Evolutionary conservation across 2,329 filamentous ascomycete species (phyloP).

Genomic region (Sporothrix globosa): DNA sequence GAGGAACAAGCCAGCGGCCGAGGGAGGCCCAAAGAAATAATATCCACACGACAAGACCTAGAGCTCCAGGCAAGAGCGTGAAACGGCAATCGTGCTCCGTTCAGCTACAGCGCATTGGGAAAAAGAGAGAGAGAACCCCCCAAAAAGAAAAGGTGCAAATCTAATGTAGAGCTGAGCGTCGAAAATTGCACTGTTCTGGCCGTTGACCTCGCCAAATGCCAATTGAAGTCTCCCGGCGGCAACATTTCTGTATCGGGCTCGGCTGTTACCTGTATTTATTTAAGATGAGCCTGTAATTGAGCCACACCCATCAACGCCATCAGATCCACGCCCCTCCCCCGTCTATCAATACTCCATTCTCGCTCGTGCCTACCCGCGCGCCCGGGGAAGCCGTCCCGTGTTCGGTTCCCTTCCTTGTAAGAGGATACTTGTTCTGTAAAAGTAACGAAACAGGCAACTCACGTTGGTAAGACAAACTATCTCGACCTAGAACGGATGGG

Average conservation of each 20-base stretch:
- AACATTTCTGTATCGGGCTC: background rate
- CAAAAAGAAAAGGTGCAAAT: too few species aligned
- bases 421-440: background rate
- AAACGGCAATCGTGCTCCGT: background rate
- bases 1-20: background rate
- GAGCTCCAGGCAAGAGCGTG: background rate
- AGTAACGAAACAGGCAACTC: background rate
- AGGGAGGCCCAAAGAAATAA: background rate
- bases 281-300: slow-evolving; percentile 12
- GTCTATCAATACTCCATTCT: background rate
- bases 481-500: background rate
- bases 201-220: background rate
- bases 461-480: background rate
- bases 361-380: slow-evolving; percentile 3
- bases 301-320: background rate
- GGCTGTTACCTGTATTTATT: background rate
- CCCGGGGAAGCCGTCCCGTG: slow-evolving; percentile 23
- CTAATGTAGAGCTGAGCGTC: background rate
- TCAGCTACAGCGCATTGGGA: background rate
- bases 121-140: too few species aligned
- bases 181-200: background rate
- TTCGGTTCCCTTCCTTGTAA: background rate
- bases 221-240: slow-evolving; percentile 6
- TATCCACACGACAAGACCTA: background rate
- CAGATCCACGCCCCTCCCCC: background rate